Conservation (phyloP, 140 eudicot species). For the Senecio squalidus region DNA sequence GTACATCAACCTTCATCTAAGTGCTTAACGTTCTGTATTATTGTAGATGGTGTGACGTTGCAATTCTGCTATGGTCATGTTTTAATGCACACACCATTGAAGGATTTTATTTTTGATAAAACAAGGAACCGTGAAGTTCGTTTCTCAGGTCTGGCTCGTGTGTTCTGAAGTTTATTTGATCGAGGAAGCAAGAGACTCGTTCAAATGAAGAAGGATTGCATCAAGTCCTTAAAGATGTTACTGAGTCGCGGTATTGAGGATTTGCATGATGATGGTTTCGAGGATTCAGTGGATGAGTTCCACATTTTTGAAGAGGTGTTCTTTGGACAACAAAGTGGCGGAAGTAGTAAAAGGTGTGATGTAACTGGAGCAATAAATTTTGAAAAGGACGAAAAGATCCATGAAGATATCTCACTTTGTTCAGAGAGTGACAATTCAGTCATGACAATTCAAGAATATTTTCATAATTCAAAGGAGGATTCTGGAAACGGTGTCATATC, state of each 20-base stretch:
- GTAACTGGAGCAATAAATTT: conserved; percentile 39
- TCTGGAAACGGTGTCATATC: conserved; percentile 20
- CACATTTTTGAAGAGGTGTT: conserved; percentile 57
- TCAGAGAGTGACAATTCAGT: conserved; percentile 60
- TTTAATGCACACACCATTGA: conserved; percentile 12
- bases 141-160: background rate
- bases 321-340: conserved; percentile 39
- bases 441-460: conserved; percentile 49
- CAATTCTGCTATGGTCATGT: conserved; percentile 2
- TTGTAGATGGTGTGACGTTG: conserved; percentile 17
- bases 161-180: conserved; percentile 16
- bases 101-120: background rate
- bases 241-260: conserved; percentile 32
- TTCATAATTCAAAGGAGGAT: conserved; percentile 24
- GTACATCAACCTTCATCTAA: background rate
- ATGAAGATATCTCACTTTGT: conserved; percentile 28
- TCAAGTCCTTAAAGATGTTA: conserved; percentile 35
- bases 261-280: conserved; percentile 65
- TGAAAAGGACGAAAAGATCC: conserved; percentile 26
- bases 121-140: conserved; percentile 12
- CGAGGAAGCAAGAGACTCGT: conserved; percentile 17
- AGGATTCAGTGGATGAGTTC: conserved; percentile 56
- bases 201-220: conserved; percentile 25
- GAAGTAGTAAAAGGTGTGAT: conserved; percentile 33
- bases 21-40: background rate